These are phyloP conservation scores for Suhomyces sp. DNA, from an alignment of 805 yeast genomes.

Conservation along the genomic window DNA sequence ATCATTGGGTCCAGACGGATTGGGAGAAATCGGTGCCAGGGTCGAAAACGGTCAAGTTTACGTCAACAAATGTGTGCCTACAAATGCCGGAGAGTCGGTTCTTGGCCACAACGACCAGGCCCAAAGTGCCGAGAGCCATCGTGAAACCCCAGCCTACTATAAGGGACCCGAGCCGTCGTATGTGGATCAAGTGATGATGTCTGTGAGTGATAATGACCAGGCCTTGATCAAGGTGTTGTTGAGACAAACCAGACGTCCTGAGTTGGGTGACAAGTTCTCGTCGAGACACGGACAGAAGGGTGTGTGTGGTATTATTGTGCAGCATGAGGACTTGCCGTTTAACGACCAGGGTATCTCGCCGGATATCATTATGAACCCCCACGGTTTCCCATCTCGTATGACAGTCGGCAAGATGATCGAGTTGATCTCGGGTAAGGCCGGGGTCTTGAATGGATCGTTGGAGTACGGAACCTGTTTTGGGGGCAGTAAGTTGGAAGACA, in stretches of 20 bases:
- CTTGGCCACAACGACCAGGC: slow-evolving; percentile 37
- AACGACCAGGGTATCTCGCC: slow-evolving; percentile 90
- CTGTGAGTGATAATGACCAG: slow-evolving; percentile 92
- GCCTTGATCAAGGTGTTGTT: slow-evolving; percentile 87
- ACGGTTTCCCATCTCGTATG: slow-evolving; percentile 99
- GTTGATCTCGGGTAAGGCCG: slow-evolving; percentile 94
- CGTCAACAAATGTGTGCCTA: slow-evolving; percentile 90
- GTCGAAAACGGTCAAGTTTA: slow-evolving; percentile 92
- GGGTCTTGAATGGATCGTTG: slow-evolving; percentile 85
- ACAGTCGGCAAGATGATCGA: slow-evolving; percentile 99
- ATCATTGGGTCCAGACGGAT: slow-evolving; percentile 88
- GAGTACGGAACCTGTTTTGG: slow-evolving; percentile 99
- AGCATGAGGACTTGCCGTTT: slow-evolving; percentile 95
- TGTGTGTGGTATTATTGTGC: slow-evolving; percentile 97
- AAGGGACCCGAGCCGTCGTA: slow-evolving; percentile 95
- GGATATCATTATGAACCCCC: slow-evolving; percentile 98
- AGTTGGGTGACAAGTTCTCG: slow-evolving; percentile 94
- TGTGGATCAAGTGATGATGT: slow-evolving; percentile 96
- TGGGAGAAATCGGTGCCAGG: slow-evolving; percentile 92
- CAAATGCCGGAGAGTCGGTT: slow-evolving; percentile 70
- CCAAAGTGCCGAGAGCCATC: slow-evolving; percentile 54
- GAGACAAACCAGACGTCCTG: slow-evolving; percentile 96
- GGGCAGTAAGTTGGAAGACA: slow-evolving; percentile 92
- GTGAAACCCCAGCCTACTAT: slow-evolving; percentile 89
- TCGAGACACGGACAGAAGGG: slow-evolving; percentile 99